These are phyloP conservation scores for Helenozyma baotianmanensis DNA, from an alignment of 805 yeast genomes.

Conservation along the genomic window DNA sequence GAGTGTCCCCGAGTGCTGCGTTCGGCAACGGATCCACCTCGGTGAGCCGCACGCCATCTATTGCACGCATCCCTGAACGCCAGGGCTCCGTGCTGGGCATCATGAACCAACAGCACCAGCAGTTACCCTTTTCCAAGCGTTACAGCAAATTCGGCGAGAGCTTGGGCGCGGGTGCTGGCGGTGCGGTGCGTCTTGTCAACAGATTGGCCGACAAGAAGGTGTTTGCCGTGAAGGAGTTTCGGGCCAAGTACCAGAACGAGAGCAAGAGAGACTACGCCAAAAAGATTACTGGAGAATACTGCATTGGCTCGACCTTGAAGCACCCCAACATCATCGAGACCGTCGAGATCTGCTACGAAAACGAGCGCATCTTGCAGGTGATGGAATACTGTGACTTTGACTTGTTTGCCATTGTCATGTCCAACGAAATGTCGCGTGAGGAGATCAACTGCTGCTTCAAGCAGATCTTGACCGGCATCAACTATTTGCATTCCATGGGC, in stretches of 20 bases:
- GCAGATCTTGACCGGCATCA: constrained; percentile 76
- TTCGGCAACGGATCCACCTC: constrained; percentile 19
- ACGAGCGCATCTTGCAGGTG: constrained; percentile 80
- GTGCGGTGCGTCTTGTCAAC: constrained; percentile 72
- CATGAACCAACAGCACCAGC: constrained; percentile 23
- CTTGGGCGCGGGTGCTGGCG: constrained; percentile 95
- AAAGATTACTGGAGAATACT: constrained; percentile 90
- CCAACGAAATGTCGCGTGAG: constrained; percentile 73
- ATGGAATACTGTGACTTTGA: constrained; percentile 95
- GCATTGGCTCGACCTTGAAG: constrained; percentile 85
- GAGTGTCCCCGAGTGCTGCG: constrained; percentile 28
- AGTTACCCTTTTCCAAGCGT: constrained; percentile 63
- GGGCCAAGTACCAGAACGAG: constrained; percentile 71
- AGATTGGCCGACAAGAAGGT: constrained; percentile 62
- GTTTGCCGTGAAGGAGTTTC: constrained; percentile 90
- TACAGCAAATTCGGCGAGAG: constrained; percentile 81
- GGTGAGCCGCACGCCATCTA: constrained; percentile 26
- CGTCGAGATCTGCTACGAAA: constrained; percentile 84
- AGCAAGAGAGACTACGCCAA: constrained; percentile 81
- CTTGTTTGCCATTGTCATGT: constrained; percentile 90
- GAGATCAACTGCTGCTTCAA: constrained; percentile 89
- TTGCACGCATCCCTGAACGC: constrained; percentile 31
- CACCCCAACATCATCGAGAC: constrained; percentile 91
- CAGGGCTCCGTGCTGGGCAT: constrained; percentile 30
- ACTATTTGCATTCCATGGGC: constrained; percentile 79